These are phyloP conservation scores for Porogramme epimiltina DNA, from an alignment of 1,284 basidiomycete genomes.

Conservation along the genomic window DNA sequence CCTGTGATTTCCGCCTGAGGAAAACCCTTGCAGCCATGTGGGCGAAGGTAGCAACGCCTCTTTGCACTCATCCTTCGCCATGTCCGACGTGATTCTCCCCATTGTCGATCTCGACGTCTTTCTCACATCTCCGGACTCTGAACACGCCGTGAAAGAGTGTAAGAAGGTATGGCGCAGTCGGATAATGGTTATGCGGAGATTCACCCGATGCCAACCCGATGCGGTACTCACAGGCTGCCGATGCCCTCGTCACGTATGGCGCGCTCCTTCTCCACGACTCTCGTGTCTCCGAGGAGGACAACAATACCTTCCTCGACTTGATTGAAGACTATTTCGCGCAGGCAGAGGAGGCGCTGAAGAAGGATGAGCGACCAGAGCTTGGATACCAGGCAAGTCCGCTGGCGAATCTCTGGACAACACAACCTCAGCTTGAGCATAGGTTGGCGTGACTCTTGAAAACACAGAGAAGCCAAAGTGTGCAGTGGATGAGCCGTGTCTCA, in stretches of 20 bases:
- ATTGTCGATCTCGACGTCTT: constrained; percentile 83
- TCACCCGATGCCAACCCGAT: neutral
- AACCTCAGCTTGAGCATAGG: constrained; percentile 23
- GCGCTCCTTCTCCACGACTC: constrained; percentile 84
- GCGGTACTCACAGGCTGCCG: constrained; percentile 58
- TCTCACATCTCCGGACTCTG: constrained; percentile 49
- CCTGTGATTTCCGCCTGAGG: neutral
- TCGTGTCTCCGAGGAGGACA: constrained; percentile 81
- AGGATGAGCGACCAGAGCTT: constrained; percentile 81
- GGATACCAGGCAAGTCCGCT: constrained; percentile 52
- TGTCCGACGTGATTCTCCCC: constrained; percentile 50
- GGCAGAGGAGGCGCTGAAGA: constrained; percentile 56
- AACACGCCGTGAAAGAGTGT: constrained; percentile 59
- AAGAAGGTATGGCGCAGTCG: constrained; percentile 49
- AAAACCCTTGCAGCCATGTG: neutral
- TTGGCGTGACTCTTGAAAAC: constrained; percentile 89
- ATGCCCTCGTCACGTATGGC: constrained; percentile 80
- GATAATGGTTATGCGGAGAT: neutral
- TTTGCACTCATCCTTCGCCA: constrained; percentile 5
- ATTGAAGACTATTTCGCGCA: constrained; percentile 89
- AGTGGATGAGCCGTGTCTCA: constrained; percentile 72
- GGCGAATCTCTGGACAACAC: neutral
- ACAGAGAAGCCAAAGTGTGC: constrained; percentile 92
- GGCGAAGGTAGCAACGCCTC: neutral
- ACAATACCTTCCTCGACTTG: constrained; percentile 77